Conservation (phyloP, 768 basidiomycete species). For the Mycena floridula region DNA sequence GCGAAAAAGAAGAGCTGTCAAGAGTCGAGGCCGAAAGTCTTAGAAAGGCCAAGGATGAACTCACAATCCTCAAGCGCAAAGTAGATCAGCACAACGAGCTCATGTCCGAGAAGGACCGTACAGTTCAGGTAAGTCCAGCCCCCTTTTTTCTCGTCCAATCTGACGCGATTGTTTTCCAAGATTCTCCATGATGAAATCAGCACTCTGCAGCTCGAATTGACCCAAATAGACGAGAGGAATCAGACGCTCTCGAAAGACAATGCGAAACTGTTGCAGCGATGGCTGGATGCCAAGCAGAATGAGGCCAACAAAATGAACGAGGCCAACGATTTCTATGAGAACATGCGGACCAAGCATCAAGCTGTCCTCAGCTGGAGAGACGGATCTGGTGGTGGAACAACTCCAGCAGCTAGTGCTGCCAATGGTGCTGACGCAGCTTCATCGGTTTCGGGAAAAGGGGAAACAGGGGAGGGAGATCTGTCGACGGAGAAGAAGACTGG, state of each 20-base stretch:
- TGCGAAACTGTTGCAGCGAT: constrained; percentile 89
- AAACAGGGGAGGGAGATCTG: constrained; percentile 40
- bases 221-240: constrained; percentile 85
- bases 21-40: constrained; percentile 78
- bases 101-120: constrained; percentile 84
- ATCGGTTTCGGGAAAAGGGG: constrained; percentile 67
- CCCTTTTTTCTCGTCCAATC: constrained; percentile 5
- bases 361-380: constrained; percentile 55
- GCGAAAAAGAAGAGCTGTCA: constrained; percentile 87
- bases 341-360: constrained; percentile 72
- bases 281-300: constrained; percentile 91
- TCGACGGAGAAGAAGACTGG: constrained; percentile 61
- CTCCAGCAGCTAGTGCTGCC: constrained; percentile 10
- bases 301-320: constrained; percentile 96
- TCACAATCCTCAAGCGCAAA: constrained; percentile 61
- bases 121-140: constrained; percentile 68
- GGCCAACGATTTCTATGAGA: constrained; percentile 84
- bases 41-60: constrained; percentile 71
- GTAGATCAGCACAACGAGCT: constrained; percentile 81
- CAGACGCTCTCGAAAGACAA: constrained; percentile 87
- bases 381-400: constrained; percentile 18
- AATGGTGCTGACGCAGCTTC: constrained; percentile 25
- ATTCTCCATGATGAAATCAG: constrained; percentile 93
- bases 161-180: constrained; percentile 31
- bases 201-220: constrained; percentile 85